Evolutionary conservation across 805 yeast genomes (phyloP).

Genomic region (Brettanomyces custersianus): DNA sequence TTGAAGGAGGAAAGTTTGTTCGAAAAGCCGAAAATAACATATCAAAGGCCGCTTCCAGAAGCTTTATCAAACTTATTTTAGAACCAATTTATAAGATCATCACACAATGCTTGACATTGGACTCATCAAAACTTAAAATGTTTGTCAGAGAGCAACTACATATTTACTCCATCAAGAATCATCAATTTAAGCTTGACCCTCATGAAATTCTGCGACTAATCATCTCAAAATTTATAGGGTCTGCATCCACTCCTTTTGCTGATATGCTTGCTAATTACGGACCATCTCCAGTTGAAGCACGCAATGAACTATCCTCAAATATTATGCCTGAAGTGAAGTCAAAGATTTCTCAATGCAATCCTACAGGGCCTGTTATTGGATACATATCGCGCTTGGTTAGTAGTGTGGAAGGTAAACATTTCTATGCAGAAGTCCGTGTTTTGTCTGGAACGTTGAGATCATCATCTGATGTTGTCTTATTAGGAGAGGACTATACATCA

Average conservation of each 20-base stretch:
- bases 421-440: slow-evolving; percentile 54
- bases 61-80: slow-evolving; percentile 60
- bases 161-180: slow-evolving; percentile 30
- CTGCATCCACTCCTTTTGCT: slow-evolving; percentile 39
- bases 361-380: slow-evolving; percentile 37
- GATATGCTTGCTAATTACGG: slow-evolving; percentile 31
- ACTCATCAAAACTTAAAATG: slow-evolving; percentile 31
- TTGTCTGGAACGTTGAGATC: slow-evolving; percentile 47
- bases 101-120: slow-evolving; percentile 48
- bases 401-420: slow-evolving; percentile 39
- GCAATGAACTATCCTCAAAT: slow-evolving; percentile 16
- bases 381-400: slow-evolving; percentile 52
- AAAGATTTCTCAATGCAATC: slow-evolving; percentile 25
- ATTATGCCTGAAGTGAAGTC: slow-evolving; percentile 4
- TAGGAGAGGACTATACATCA: slow-evolving; percentile 44
- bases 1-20: slow-evolving; percentile 39
- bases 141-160: slow-evolving; percentile 43
- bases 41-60: slow-evolving; percentile 19
- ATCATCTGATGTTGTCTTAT: slow-evolving; percentile 40
- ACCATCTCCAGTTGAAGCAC: slow-evolving; percentile 31
- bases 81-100: slow-evolving; percentile 76
- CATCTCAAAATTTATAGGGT: slow-evolving; percentile 45
- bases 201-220: slow-evolving; percentile 48
- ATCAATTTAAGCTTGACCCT: slow-evolving; percentile 42
- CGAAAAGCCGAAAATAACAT: slow-evolving; percentile 20